These are phyloP conservation scores for Calonectria henricotiae DNA, from an alignment of 2,329 filamentous ascomycete species.

Conservation along the genomic window DNA sequence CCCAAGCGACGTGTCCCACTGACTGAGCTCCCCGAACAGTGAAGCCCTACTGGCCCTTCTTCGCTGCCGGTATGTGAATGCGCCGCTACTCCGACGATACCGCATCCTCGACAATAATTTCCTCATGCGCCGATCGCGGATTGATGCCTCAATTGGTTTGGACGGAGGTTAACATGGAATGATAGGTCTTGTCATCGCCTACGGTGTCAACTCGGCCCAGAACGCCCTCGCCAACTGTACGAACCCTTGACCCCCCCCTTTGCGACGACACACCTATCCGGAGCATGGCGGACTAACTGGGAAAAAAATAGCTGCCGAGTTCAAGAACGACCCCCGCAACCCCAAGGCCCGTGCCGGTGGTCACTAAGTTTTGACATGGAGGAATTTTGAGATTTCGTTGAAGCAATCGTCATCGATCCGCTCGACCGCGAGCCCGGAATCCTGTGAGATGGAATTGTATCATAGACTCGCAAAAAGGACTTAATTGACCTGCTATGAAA, in stretches of 20 bases:
- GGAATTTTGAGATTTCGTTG: constrained; percentile 48
- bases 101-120: constrained; percentile 31
- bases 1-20: constrained; percentile 51
- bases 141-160: constrained; percentile 45
- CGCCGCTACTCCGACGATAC: constrained; percentile 40
- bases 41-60: constrained; percentile 94
- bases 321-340: constrained; percentile 98
- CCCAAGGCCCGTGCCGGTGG: constrained; percentile 69
- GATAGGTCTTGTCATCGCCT: constrained; percentile 86
- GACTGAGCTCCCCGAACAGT: constrained; percentile 69
- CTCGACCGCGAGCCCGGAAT: constrained; percentile 47
- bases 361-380: constrained; percentile 61
- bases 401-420: constrained; percentile 52
- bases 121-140: constrained; percentile 38
- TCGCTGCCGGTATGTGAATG: constrained; percentile 85
- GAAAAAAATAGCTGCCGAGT: constrained; percentile 82
- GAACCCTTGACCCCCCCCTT: constrained; percentile 27
- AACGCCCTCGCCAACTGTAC: constrained; percentile 85
- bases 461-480: constrained; percentile 60
- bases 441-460: constrained; percentile 60
- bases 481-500: constrained; percentile 57
- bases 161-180: constrained; percentile 50
- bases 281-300: constrained; percentile 47
- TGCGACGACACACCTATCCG: constrained; percentile 6
- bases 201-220: constrained; percentile 90